These are phyloP conservation scores for Linum tenue DNA, from an alignment of 345 rosid genomes.

Conservation along the genomic window DNA sequence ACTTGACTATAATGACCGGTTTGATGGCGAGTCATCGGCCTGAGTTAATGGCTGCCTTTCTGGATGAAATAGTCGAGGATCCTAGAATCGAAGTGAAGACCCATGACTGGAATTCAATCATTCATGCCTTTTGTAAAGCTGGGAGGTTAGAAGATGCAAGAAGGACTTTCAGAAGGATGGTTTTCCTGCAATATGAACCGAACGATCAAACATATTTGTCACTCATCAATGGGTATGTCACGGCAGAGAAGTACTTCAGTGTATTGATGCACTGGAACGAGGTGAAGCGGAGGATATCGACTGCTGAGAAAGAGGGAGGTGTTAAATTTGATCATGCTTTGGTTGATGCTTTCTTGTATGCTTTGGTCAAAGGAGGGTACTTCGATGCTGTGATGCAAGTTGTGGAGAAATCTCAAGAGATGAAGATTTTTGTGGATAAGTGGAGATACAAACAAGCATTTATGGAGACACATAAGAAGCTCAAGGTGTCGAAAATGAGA, in stretches of 20 bases:
- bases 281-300: constrained; percentile 60
- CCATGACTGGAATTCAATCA: constrained; percentile 95
- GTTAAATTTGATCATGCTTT: constrained; percentile 50
- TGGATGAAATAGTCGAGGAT: constrained; percentile 88
- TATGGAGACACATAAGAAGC: constrained; percentile 95
- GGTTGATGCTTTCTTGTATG: constrained; percentile 84
- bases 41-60: constrained; percentile 80
- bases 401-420: constrained; percentile 75
- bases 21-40: constrained; percentile 71
- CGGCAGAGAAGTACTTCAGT: constrained; percentile 65
- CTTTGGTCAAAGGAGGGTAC: constrained; percentile 90
- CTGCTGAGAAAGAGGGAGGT: constrained; percentile 30
- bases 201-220: constrained; percentile 86
- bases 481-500: constrained; percentile 73
- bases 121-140: constrained; percentile 89
- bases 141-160: constrained; percentile 77
- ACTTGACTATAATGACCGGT: constrained; percentile 81
- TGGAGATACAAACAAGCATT: constrained; percentile 97
- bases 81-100: constrained; percentile 80
- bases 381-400: constrained; percentile 98
- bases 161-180: constrained; percentile 89
- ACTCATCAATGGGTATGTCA: constrained; percentile 67
- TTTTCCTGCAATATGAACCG: constrained; percentile 63
- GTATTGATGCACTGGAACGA: constrained; percentile 81
- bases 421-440: constrained; percentile 87